phyloP scores from a whole-genome alignment of 2,329 filamentous ascomycete species.

The Beauveria sp. region DNA sequence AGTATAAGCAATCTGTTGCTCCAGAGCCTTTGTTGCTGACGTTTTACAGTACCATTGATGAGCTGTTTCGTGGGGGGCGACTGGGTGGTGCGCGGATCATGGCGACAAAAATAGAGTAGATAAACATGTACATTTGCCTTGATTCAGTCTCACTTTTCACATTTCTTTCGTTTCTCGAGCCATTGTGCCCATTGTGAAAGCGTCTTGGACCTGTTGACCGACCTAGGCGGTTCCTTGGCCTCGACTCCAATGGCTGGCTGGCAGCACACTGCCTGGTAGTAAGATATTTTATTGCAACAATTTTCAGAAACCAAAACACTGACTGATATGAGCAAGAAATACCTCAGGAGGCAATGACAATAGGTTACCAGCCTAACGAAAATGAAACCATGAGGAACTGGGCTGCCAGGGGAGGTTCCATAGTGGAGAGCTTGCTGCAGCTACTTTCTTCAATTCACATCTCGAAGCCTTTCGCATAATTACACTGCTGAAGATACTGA shows the following conservation, averaged over 20 bases:
- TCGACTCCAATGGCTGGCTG: background rate
- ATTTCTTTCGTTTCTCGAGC: background rate
- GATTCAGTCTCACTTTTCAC: background rate
- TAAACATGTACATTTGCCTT: no score
- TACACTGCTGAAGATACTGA: background rate
- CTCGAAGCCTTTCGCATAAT: no score
- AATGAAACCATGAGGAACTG: no score
- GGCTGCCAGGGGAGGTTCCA: no score
- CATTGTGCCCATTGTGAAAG: background rate
- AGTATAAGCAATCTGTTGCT: conserved; percentile 8
- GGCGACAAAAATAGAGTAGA: background rate
- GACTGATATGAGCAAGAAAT: no score
- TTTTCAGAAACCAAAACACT: no score
- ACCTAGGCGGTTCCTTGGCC: background rate
- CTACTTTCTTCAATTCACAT: no score
- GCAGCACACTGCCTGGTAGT: no score
- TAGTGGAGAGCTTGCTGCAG: no score
- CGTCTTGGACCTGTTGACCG: background rate
- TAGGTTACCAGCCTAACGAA: no score
- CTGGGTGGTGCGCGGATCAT: conserved; percentile 14
- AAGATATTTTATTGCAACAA: no score
- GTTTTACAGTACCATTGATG: conserved; percentile 15
- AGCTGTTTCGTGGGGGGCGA: conserved; percentile 11
- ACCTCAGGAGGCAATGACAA: no score
- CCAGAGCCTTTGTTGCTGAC: conserved; percentile 10